These are phyloP conservation scores for Neurospora pannonica DNA, from an alignment of 495 filamentous ascomycete genomes.

Conservation along the genomic window DNA sequence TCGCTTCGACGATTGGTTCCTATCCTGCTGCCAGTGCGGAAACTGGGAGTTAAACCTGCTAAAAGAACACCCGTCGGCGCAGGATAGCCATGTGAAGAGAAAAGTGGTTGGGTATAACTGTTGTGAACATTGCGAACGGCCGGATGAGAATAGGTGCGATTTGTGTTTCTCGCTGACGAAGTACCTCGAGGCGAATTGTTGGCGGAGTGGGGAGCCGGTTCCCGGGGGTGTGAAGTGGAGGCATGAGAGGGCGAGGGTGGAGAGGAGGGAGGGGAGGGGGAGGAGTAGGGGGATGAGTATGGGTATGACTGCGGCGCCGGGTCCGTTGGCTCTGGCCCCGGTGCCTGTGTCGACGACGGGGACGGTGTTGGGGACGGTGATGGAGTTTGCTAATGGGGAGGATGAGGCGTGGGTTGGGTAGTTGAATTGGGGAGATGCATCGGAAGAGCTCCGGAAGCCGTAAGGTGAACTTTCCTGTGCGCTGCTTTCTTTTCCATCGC, in stretches of 20 bases:
- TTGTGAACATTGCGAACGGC: neutral
- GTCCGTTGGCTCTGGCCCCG: neutral
- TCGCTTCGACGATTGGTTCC: neutral
- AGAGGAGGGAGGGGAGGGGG: neutral
- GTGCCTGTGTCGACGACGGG: neutral
- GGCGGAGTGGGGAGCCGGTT: neutral
- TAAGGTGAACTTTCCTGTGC: neutral
- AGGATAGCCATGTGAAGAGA: neutral
- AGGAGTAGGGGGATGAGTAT: neutral
- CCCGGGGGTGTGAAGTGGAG: neutral
- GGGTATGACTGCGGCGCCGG: neutral
- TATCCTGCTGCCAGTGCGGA: neutral
- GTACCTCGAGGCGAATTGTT: neutral
- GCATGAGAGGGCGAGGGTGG: neutral
- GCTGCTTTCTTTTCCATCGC: rapidly evolving
- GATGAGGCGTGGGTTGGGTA: neutral
- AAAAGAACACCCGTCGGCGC: neutral
- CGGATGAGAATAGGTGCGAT: neutral
- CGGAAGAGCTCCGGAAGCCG: neutral
- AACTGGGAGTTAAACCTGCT: neutral
- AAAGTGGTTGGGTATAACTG: neutral
- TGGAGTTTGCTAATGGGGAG: neutral
- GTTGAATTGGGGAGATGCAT: neutral
- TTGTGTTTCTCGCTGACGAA: neutral
- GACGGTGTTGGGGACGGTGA: neutral